These are phyloP conservation scores for Kurtzmaniella quercitrusa DNA, from an alignment of 1,139 yeast genomes.

Conservation along the genomic window DNA sequence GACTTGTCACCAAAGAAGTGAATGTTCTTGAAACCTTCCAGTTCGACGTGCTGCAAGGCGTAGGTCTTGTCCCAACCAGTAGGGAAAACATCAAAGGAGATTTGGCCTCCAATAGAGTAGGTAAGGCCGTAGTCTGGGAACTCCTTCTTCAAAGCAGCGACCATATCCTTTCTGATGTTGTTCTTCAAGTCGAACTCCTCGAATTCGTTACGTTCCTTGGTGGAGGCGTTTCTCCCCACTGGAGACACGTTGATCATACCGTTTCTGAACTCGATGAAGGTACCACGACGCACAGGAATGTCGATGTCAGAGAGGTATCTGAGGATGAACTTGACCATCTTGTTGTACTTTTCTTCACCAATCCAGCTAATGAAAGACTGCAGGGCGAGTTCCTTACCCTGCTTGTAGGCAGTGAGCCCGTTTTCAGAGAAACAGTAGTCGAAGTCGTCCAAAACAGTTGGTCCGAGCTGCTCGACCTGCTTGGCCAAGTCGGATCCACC, in stretches of 20 bases:
- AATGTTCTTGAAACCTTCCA: constrained; percentile 78
- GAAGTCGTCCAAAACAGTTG: constrained; percentile 68
- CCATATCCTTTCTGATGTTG: constrained; percentile 79
- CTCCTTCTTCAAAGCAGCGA: constrained; percentile 72
- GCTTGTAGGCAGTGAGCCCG: constrained; percentile 95
- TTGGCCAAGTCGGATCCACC: constrained; percentile 96
- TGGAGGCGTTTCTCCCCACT: constrained; percentile 95
- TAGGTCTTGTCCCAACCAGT: constrained; percentile 99
- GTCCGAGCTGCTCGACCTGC: constrained; percentile 94
- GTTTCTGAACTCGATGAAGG: constrained; percentile 96
- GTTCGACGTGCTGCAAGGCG: constrained; percentile 86
- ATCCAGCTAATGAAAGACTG: constrained; percentile 94
- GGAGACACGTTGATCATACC: constrained; percentile 99
- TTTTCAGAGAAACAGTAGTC: constrained; percentile 97
- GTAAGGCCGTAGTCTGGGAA: constrained; percentile 84
- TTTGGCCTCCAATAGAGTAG: constrained; percentile 98
- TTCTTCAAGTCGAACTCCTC: constrained; percentile 78
- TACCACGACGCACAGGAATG: constrained; percentile 93
- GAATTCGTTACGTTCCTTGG: constrained; percentile 86
- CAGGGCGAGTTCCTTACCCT: constrained; percentile 81
- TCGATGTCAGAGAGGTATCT: constrained; percentile 82
- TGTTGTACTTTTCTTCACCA: constrained; percentile 92
- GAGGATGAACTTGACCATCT: constrained; percentile 78
- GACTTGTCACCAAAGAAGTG: constrained; percentile 99
- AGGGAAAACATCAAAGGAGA: constrained; percentile 98